Base-by-base conservation (phyloP, 108 stramenopile genomes). In the Skeletonema menzelii region DNA sequence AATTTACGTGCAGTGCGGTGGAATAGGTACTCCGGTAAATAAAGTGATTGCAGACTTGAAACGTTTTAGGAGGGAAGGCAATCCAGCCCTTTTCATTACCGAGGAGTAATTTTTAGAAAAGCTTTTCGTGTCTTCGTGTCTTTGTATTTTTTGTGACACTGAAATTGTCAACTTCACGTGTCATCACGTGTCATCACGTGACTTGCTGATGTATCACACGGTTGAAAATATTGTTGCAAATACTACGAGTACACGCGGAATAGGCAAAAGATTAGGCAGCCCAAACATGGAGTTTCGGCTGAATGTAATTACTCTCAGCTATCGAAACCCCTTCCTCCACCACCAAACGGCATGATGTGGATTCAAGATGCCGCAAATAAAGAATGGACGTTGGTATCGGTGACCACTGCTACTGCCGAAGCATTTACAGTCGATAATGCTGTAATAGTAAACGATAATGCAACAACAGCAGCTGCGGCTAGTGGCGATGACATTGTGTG, bases 341-440 rank as follows among this genome's bases (percentile, higher is more conserved):
- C 86, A 19, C 86, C 88, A 57, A 72, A 74, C 58, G 88, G 79
- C 24, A 72, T 67, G 59, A 55, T 61, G 34, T 89, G 88, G 88
- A 28, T 61, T 11, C 73, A 73, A 31, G 78, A 87, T 67, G 68
- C 38, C 14, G 12, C 30, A 27, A 61, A 72, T 12, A 63, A 78
- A 37, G 85, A 89, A 35, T 89, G 88, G 88, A 76, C 65, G 19
- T 46, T 87, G 42, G 56, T 84, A 28, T 76, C 70, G 12, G 58
- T 75, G 38, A 59, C 42, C 15, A 47, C 56, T n/a, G 75, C 75
- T 14, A 47, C 69, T 37, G 22, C 63, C 11, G 69, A 30, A 24
- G 61, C 49, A 27, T 40, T 13, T 1, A 5, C 61, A 27, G 64
- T 34, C 22, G 35, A 42, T 38, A 60, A 66, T 70, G 35, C 56